Conservation (phyloP, 73 alveolate species). For the Stentor coeruleus region DNA sequence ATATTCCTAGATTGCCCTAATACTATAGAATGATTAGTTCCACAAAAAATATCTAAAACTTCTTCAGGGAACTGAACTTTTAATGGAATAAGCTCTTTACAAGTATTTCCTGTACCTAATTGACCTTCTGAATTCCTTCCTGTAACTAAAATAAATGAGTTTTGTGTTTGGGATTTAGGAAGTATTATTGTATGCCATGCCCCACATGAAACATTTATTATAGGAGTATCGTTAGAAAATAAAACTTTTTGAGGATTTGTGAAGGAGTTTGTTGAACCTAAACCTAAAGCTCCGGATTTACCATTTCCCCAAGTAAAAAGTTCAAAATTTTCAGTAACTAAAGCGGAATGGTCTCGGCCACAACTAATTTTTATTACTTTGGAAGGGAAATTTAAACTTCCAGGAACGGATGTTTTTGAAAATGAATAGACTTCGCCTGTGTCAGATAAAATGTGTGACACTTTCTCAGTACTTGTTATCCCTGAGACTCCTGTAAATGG, state of each 20-base stretch:
- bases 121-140: background rate
- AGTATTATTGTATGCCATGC: background rate
- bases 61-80: background rate
- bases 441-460: too few relatives aligned
- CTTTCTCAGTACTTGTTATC: too few relatives aligned
- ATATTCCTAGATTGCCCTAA: background rate
- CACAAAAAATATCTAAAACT: background rate
- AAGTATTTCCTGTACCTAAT: background rate
- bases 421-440: too few relatives aligned
- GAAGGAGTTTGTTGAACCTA: background rate
- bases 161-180: background rate
- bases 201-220: background rate
- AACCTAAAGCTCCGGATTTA: constrained; percentile 1
- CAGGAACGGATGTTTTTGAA: too few relatives aligned
- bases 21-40: background rate
- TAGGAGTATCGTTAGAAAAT: background rate
- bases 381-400: too few relatives aligned
- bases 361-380: background rate
- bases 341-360: background rate
- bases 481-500: too few relatives aligned
- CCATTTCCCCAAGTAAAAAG: constrained; percentile 1
- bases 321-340: background rate
- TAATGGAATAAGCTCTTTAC: background rate
- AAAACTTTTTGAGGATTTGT: background rate
- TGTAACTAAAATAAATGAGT: background rate